Percentiles rank a stretch among this genome's conserved stretches.
Conservation (phyloP, 2,329 filamentous ascomycete genomes). For the Lachnum nothofagi region DNA sequence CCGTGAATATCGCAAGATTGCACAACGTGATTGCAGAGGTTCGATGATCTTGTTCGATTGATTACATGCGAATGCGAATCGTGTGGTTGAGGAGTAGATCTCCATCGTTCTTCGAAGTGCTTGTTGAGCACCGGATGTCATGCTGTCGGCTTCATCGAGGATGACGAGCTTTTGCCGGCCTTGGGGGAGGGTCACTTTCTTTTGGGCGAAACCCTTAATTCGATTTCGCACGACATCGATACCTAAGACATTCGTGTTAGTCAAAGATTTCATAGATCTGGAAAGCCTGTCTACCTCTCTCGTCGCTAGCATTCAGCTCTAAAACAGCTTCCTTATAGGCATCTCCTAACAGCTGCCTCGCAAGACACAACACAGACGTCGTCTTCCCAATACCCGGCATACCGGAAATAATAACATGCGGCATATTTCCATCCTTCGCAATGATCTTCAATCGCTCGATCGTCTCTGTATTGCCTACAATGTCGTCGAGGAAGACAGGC, state of each 20-base stretch:
- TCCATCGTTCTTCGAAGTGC: slow-evolving; percentile 95
- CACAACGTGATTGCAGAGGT: slow-evolving; percentile 93
- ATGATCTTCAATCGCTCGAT: slow-evolving; percentile 98
- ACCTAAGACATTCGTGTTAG: slow-evolving; percentile 43
- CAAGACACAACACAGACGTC: slow-evolving; percentile 88
- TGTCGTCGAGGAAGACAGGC: slow-evolving; percentile 88
- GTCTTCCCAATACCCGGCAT: slow-evolving; percentile 99
- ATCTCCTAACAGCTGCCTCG: slow-evolving; percentile 83
- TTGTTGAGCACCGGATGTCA: slow-evolving; percentile 96
- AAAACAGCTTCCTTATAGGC: slow-evolving; percentile 96
- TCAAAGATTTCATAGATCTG: neutral
- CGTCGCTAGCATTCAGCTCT: slow-evolving; percentile 93
- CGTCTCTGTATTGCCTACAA: slow-evolving; percentile 96
- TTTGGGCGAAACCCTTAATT: slow-evolving; percentile 98
- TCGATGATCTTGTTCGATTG: slow-evolving; percentile 99
- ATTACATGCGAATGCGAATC: slow-evolving; percentile 97
- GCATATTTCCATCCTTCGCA: slow-evolving; percentile 98
- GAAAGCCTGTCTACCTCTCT: slow-evolving; percentile 58
- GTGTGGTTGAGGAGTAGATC: slow-evolving; percentile 92
- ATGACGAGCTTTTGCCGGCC: slow-evolving; percentile 96
- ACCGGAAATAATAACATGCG: slow-evolving; percentile 97
- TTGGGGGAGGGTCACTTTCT: slow-evolving; percentile 89
- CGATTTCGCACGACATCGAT: slow-evolving; percentile 96
- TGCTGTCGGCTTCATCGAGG: slow-evolving; percentile 94
- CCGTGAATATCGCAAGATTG: slow-evolving; percentile 88